Evolutionary conservation across 2,329 filamentous ascomycete species (phyloP).

Genomic region (Diaporthe ilicicola): DNA sequence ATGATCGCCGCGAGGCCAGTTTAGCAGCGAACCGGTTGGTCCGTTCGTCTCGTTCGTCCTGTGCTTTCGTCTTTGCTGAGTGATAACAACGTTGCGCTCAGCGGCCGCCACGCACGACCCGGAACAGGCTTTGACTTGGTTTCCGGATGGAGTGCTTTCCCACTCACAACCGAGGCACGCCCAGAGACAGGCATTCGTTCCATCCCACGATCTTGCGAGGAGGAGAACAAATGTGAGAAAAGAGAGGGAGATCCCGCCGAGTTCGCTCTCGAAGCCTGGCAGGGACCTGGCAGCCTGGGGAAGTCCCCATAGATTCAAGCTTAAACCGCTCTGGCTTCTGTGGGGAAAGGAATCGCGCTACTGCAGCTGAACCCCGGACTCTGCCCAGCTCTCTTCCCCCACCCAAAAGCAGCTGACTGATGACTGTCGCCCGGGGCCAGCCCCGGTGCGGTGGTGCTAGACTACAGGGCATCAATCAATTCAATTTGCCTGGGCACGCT

Average conservation of each 20-base stretch:
- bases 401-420: neutral
- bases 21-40: neutral
- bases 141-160: too few relatives aligned
- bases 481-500: neutral
- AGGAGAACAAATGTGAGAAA: neutral
- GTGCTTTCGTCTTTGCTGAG: neutral
- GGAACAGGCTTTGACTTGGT: too few relatives aligned
- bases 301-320: slow-evolving; percentile 15
- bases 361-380: slow-evolving; percentile 19
- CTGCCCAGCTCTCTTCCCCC: neutral
- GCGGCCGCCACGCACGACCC: neutral
- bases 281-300: slow-evolving; percentile 17
- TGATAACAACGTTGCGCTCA: neutral
- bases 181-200: too few relatives aligned
- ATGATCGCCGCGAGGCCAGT: neutral
- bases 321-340: slow-evolving; percentile 1
- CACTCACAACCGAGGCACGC: neutral
- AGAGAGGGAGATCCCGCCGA: neutral
- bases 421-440: neutral
- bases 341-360: slow-evolving; percentile 17
- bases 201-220: neutral
- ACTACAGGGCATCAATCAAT: neutral
- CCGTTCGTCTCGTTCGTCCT: neutral
- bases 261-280: neutral
- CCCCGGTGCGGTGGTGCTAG: neutral